Evolutionary conservation across 257 asterid genomes (phyloP).

Genomic region (Solanum okadae): DNA sequence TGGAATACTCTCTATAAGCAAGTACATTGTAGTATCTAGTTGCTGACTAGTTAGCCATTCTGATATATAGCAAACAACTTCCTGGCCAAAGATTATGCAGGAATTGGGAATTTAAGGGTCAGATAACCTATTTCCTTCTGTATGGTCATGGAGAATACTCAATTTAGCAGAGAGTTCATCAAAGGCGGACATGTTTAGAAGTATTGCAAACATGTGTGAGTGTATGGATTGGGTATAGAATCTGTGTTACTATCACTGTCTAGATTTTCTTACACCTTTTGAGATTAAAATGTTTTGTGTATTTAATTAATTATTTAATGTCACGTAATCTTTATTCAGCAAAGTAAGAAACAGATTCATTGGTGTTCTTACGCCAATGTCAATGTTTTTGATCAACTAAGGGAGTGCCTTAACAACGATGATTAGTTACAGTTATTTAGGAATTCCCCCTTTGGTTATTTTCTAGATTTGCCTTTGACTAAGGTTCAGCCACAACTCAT

Average conservation of each 20-base stretch:
- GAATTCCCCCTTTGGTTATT: not conserved
- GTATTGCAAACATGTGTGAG: not conserved
- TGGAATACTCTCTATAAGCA: not conserved
- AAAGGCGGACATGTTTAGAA: not conserved
- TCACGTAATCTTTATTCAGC: not conserved
- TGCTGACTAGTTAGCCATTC: not conserved
- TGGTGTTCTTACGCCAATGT: not conserved
- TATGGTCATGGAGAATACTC: not conserved
- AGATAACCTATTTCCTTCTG: not conserved
- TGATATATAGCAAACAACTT: not conserved
- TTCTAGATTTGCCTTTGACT: not conserved
- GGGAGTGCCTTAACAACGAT: not conserved
- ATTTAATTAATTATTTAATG: not conserved
- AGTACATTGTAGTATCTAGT: not conserved
- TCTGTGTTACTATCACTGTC: not conserved
- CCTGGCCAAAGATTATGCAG: not conserved
- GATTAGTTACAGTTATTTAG: not conserved
- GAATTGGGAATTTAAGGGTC: not conserved
- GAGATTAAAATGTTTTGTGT: not conserved
- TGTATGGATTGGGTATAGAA: not conserved
- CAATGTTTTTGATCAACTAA: not conserved
- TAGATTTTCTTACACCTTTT: not conserved
- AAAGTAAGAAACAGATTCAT: not conserved
- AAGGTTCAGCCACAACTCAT: not conserved
- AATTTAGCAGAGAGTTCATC: not conserved